A percentile compares a stretch with the other conserved stretches of the same genome.
Conservation (phyloP, 2,329 filamentous ascomycete genomes). For the Aspergillus oerlinghausenensis region DNA sequence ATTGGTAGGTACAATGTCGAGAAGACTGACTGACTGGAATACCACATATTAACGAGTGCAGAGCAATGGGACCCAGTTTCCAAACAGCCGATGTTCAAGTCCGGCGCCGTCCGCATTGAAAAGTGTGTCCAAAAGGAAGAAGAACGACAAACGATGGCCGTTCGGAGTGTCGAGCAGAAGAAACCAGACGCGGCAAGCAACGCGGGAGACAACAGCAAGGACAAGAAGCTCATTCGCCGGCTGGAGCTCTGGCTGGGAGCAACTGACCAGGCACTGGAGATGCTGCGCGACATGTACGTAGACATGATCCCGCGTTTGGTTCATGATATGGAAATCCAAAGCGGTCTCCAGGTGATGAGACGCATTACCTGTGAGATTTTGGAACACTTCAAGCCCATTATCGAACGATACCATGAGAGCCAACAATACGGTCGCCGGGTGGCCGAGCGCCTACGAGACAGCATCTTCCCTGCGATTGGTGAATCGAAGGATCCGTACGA, state of each 20-base stretch:
- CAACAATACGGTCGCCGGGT: conserved; percentile 16
- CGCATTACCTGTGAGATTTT: conserved; percentile 21
- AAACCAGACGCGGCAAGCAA: conserved; percentile 1
- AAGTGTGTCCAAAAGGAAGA: conserved; percentile 21
- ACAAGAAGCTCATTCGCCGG: conserved; percentile 19
- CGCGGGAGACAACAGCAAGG: conserved; percentile 3
- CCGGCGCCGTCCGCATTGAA: conserved; percentile 31
- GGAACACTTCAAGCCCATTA: conserved; percentile 16
- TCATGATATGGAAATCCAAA: conserved; percentile 27
- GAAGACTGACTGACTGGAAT: background rate
- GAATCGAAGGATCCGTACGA: conserved; percentile 13
- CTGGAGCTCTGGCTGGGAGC: conserved; percentile 33
- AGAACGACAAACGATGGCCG: conserved; percentile 16
- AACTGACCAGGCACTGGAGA: conserved; percentile 22
- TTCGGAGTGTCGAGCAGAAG: conserved; percentile 20
- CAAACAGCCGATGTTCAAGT: conserved; percentile 37
- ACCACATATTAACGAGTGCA: background rate
- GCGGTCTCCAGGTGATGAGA: conserved; percentile 24
- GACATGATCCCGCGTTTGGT: conserved; percentile 5
- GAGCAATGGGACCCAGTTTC: conserved; percentile 34
- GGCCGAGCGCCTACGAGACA: conserved; percentile 20
- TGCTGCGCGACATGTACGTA: conserved; percentile 4
- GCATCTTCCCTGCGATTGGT: conserved; percentile 20
- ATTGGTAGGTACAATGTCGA: conserved; percentile 19
- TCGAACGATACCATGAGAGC: conserved; percentile 25